These are phyloP conservation scores for Didymella glomerata DNA, from an alignment of 2,329 filamentous ascomycete genomes.

Conservation along the genomic window DNA sequence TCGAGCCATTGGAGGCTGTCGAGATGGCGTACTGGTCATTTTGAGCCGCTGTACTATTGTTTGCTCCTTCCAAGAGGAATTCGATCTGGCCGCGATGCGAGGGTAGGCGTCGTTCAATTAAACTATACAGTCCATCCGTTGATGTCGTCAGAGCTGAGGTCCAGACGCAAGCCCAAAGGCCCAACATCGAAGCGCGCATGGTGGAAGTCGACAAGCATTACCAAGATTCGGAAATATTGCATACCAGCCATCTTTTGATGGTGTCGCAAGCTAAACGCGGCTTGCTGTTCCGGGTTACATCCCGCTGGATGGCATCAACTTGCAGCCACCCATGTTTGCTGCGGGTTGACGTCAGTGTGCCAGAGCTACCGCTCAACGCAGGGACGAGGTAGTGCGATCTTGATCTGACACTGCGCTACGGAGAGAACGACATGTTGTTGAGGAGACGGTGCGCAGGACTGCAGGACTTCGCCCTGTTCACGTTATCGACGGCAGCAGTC, in stretches of 20 bases:
- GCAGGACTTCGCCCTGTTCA: constrained; percentile 7
- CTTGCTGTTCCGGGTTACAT: constrained; percentile 6
- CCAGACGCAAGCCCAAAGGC: constrained; percentile 10
- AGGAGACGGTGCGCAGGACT: constrained; percentile 19
- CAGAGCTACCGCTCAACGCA: constrained; percentile 16
- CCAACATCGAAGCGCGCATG: constrained; percentile 17
- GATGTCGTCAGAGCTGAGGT: constrained; percentile 20
- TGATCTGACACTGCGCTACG: constrained; percentile 22
- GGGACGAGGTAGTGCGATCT: constrained; percentile 23
- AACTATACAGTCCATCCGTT: constrained; percentile 29
- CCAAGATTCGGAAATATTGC: constrained; percentile 12
- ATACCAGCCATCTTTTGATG: constrained; percentile 10
- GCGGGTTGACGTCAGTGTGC: constrained; percentile 30
- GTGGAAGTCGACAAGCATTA: constrained; percentile 16
- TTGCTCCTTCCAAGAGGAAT: constrained; percentile 17
- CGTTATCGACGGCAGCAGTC: constrained; percentile 8
- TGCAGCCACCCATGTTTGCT: constrained; percentile 17
- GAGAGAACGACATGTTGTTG: constrained; percentile 21
- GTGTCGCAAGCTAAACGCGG: constrained; percentile 4
- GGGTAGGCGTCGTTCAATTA: constrained; percentile 36
- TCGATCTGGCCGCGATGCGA: constrained; percentile 24
- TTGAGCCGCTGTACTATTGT: constrained; percentile 10
- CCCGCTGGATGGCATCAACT: constrained; percentile 17
- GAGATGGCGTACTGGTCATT: constrained; percentile 28
- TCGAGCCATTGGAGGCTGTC: constrained; percentile 24